A percentile compares a stretch with the other conserved stretches of the same genome.
phyloP scores from a whole-genome alignment of 2,329 filamentous ascomycete genomes.

The Penicillium expansum region DNA sequence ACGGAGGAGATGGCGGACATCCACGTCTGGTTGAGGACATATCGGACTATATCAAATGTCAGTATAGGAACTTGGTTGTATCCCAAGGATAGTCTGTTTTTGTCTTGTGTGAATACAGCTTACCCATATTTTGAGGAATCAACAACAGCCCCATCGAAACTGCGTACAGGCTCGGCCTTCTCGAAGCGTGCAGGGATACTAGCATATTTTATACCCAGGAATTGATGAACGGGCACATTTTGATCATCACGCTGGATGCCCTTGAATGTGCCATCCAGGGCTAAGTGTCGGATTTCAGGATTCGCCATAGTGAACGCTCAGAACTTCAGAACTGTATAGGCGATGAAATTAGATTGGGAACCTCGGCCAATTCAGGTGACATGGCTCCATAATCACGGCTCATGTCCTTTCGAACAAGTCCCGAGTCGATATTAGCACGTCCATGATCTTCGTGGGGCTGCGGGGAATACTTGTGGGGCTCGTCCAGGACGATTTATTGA shows the following conservation, averaged over 20 bases:
- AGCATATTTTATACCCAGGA: slow-evolving; percentile 34
- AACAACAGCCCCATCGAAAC: slow-evolving; percentile 29
- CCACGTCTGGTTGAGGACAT: slow-evolving; percentile 44
- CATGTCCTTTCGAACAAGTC: slow-evolving; percentile 13
- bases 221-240: slow-evolving; percentile 24
- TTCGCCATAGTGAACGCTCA: slow-evolving; percentile 23
- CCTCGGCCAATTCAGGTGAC: neutral
- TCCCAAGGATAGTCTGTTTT: neutral
- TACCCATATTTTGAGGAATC: slow-evolving; percentile 38
- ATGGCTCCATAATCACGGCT: slow-evolving; percentile 10
- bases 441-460: neutral
- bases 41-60: slow-evolving; percentile 34
- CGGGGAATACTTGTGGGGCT: neutral
- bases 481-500: neutral
- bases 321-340: neutral
- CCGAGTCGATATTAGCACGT: slow-evolving; percentile 8
- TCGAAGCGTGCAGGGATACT: slow-evolving; percentile 32
- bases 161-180: slow-evolving; percentile 23
- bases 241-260: slow-evolving; percentile 16
- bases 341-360: neutral
- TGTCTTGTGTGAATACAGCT: neutral
- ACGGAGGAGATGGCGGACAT: slow-evolving; percentile 46
- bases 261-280: slow-evolving; percentile 29
- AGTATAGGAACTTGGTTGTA: neutral
- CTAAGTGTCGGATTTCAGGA: slow-evolving; percentile 23